Evolutionary conservation across 768 basidiomycete species (phyloP).

Genomic region (Suillus fuscotomentosus): DNA sequence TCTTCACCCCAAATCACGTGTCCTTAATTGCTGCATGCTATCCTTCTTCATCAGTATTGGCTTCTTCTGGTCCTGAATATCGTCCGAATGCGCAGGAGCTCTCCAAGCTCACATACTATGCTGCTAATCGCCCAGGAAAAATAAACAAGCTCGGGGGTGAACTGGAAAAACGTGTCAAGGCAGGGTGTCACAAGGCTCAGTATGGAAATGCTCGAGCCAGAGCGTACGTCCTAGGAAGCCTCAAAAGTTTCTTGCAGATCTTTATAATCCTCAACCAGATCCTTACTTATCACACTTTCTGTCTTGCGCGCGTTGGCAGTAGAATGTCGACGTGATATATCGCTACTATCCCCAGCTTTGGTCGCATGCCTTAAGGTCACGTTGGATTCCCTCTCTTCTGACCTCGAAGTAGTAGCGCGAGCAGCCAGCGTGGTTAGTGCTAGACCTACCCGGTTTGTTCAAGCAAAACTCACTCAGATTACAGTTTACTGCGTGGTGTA

Average conservation of each 20-base stretch:
- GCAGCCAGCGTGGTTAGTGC: conserved; percentile 76
- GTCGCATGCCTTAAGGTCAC: conserved; percentile 62
- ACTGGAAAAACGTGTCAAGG: conserved; percentile 68
- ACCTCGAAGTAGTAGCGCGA: conserved; percentile 74
- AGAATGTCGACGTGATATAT: conserved; percentile 84
- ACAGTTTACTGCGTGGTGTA: conserved; percentile 90
- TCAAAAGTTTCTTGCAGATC: conserved; percentile 1
- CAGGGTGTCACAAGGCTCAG: conserved; percentile 66
- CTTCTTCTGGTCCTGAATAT: conserved; percentile 74
- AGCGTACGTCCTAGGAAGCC: conserved; percentile 54
- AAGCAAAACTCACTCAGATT: background rate
- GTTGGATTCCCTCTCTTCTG: conserved; percentile 52
- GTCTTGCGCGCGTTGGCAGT: conserved; percentile 80
- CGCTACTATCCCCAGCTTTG: conserved; percentile 68
- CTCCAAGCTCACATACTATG: conserved; percentile 84
- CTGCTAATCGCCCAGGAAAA: conserved; percentile 80
- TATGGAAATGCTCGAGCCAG: conserved; percentile 71
- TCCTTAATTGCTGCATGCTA: conserved; percentile 85
- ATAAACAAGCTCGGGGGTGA: conserved; percentile 73
- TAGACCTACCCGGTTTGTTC: background rate
- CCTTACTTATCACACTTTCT: conserved; percentile 78
- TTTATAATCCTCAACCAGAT: conserved; percentile 36
- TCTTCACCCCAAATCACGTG: conserved; percentile 83
- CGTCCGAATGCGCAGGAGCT: conserved; percentile 83
- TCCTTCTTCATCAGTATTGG: conserved; percentile 71